Percentiles rank a stretch among this genome's conserved stretches.
Conservation (phyloP, 257 asterid genomes). For the Dorcoceras hygrometricum region DNA sequence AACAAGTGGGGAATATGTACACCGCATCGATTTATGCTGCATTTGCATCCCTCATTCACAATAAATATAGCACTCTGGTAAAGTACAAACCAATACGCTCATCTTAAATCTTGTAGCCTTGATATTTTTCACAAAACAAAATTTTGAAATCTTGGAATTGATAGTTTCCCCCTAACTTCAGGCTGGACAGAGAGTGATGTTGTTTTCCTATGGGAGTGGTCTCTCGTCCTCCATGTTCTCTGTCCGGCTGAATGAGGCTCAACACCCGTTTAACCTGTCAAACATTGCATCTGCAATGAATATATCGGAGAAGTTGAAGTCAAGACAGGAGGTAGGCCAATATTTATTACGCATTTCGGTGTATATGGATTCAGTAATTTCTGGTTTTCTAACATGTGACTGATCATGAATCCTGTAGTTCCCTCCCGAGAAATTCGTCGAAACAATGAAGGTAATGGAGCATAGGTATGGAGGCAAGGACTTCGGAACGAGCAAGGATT, state of each 20-base stretch:
- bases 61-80: slow-evolving; percentile 70
- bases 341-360: neutral
- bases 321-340: slow-evolving; percentile 75
- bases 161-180: slow-evolving; percentile 27
- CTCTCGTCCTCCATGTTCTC: slow-evolving; percentile 88
- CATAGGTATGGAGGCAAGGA: slow-evolving; percentile 90
- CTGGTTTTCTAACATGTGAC: neutral
- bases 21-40: slow-evolving; percentile 98
- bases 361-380: neutral
- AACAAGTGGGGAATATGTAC: slow-evolving; percentile 98
- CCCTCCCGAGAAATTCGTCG: slow-evolving; percentile 80
- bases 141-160: neutral
- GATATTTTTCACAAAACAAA: slow-evolving; percentile 3
- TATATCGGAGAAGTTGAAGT: slow-evolving; percentile 68
- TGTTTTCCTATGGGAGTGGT: slow-evolving; percentile 97
- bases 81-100: slow-evolving; percentile 13
- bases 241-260: slow-evolving; percentile 66
- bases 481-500: slow-evolving; percentile 73
- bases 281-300: slow-evolving; percentile 76
- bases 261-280: slow-evolving; percentile 79
- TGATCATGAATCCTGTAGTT: slow-evolving; percentile 38
- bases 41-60: slow-evolving; percentile 88
- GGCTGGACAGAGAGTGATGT: slow-evolving; percentile 85
- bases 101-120: neutral
- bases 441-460: slow-evolving; percentile 89